A percentile compares a stretch with the other conserved stretches of the same genome.
phyloP scores from a whole-genome alignment of 768 basidiomycete genomes.

The Paxillus ammoniavirescens region DNA sequence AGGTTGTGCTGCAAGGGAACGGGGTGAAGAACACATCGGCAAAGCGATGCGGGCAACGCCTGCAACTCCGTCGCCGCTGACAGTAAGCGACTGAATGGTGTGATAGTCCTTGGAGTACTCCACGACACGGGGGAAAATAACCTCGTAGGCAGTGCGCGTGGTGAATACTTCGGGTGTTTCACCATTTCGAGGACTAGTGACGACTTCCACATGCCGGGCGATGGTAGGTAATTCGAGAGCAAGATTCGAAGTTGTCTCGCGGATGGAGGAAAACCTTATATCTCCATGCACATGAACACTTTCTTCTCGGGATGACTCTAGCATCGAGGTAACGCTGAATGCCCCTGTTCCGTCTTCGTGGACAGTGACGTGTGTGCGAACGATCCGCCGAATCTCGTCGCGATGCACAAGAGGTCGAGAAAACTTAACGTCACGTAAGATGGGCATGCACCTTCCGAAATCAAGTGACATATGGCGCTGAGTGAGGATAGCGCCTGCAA shows the following conservation, averaged over 20 bases:
- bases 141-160: conserved; percentile 57
- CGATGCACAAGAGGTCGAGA: conserved; percentile 53
- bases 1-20: conserved; percentile 45
- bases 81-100: conserved; percentile 52
- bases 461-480: conserved; percentile 32
- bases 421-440: conserved; percentile 46
- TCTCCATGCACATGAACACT: conserved; percentile 46
- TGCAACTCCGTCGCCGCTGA: conserved; percentile 47
- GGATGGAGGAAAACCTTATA: conserved; percentile 36
- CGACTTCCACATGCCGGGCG: conserved; percentile 30
- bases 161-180: conserved; percentile 46
- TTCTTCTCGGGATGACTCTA: conserved; percentile 31
- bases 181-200: conserved; percentile 28
- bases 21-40: conserved; percentile 30
- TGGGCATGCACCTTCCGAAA: conserved; percentile 32
- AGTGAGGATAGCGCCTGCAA: conserved; percentile 43
- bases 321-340: conserved; percentile 48
- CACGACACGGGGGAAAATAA: conserved; percentile 69
- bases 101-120: conserved; percentile 59
- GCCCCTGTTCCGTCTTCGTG: conserved; percentile 34
- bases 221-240: conserved; percentile 34
- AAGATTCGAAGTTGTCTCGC: conserved; percentile 38
- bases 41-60: conserved; percentile 51
- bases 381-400: conserved; percentile 24
- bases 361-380: conserved; percentile 42